phyloP scores from a whole-genome alignment of 805 yeast genomes.

The Suhomyces canberraensis region DNA sequence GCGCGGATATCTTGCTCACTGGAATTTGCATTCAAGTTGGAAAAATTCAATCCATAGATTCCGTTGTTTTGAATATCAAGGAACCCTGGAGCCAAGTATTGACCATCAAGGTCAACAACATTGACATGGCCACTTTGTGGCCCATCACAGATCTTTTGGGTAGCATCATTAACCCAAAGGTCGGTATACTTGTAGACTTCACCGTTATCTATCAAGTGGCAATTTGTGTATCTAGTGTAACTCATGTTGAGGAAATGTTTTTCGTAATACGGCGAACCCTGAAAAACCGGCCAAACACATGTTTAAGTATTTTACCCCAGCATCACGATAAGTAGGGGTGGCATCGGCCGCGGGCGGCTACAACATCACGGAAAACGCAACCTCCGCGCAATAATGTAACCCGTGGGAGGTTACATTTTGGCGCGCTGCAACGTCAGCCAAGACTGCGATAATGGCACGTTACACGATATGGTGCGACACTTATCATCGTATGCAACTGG shows the following conservation, averaged over 20 bases:
- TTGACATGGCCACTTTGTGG: slow-evolving; percentile 18
- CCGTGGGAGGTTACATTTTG: slow-evolving; percentile 4
- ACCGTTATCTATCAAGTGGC: slow-evolving; percentile 44
- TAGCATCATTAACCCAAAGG: slow-evolving; percentile 39
- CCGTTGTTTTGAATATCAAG: slow-evolving; percentile 59
- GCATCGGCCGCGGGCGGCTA: neutral
- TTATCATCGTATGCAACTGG: no score
- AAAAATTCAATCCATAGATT: slow-evolving; percentile 53
- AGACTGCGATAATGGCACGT: neutral
- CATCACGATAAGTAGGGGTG: no score
- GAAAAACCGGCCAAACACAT: no score
- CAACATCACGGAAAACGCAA: neutral
- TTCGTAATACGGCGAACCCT: no score
- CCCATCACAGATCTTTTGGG: slow-evolving; percentile 39
- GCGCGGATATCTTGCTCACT: slow-evolving; percentile 27
- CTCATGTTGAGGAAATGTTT: slow-evolving; percentile 1
- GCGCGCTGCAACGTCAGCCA: neutral
- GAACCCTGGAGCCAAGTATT: slow-evolving; percentile 52
- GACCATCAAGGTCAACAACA: slow-evolving; percentile 45
- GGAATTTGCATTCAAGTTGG: slow-evolving; percentile 30
- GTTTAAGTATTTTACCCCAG: no score
- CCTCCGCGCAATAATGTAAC: slow-evolving; percentile 1
- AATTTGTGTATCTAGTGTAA: slow-evolving; percentile 36
- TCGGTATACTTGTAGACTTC: slow-evolving; percentile 31
- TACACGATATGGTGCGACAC: no score